These are phyloP conservation scores for Plenodomus biglobosus DNA, from an alignment of 2,329 filamentous ascomycete species.

Conservation along the genomic window DNA sequence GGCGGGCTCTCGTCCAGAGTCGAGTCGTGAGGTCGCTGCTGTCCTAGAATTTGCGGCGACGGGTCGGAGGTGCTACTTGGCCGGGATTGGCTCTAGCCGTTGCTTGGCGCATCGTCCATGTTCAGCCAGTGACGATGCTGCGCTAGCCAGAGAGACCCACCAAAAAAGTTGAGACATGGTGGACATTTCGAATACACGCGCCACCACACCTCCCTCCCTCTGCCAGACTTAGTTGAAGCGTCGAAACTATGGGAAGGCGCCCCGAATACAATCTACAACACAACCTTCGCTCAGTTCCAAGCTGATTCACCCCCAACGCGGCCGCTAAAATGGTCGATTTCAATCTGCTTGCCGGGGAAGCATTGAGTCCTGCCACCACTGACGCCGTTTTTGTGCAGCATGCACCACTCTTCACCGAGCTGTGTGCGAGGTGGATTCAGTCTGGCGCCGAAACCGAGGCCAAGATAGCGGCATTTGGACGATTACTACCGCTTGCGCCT, in stretches of 20 bases:
- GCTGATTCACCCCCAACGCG: conserved; percentile 10
- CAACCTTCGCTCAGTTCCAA: conserved; percentile 20
- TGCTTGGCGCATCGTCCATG: conserved; percentile 14
- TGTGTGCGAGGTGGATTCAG: conserved; percentile 76
- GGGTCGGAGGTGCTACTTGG: conserved; percentile 28
- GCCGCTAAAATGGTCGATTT: conserved; percentile 32
- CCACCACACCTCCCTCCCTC: conserved; percentile 18
- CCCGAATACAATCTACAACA: conserved; percentile 19
- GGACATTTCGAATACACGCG: conserved; percentile 9
- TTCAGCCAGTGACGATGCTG: no score
- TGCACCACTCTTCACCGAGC: conserved; percentile 74
- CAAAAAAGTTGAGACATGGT: conserved; percentile 32
- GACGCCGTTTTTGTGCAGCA: conserved; percentile 74
- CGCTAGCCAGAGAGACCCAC: conserved; percentile 13
- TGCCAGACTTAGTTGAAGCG: conserved; percentile 26
- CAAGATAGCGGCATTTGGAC: conserved; percentile 70
- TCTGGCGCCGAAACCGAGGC: conserved; percentile 41
- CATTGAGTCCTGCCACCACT: conserved; percentile 68
- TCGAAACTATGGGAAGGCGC: conserved; percentile 43
- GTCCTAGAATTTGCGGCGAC: conserved; percentile 36
- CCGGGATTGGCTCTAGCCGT: conserved; percentile 18
- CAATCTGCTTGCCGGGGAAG: conserved; percentile 30
- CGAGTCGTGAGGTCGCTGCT: conserved; percentile 3
- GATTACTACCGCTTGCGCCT: conserved; percentile 78
- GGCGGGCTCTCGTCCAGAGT: neutral